A percentile compares a stretch with the other conserved stretches of the same genome.
phyloP scores from a whole-genome alignment of 371 early-diverging fungal genomes.

The Encephalitozoon cuniculi region DNA sequence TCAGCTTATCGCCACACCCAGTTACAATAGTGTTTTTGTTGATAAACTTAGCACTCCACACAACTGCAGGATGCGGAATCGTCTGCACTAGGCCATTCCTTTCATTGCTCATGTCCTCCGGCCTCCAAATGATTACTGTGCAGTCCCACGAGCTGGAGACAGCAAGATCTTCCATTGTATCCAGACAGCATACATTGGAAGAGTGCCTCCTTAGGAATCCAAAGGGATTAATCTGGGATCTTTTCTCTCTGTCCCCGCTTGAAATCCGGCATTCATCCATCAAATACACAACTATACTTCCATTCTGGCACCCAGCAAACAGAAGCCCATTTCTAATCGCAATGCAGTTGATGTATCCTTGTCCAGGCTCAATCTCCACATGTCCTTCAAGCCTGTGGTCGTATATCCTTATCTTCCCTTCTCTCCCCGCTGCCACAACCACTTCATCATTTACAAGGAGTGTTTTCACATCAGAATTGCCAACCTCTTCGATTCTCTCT shows the following conservation, averaged over 20 bases:
- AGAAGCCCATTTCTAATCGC: not conserved
- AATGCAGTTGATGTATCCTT: slow-evolving; percentile 44
- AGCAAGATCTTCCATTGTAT: slow-evolving; percentile 16
- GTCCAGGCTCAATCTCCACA: not conserved
- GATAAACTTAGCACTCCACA: slow-evolving; percentile 50
- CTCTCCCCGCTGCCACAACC: not conserved
- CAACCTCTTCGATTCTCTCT: not conserved
- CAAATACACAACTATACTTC: slow-evolving; percentile 17
- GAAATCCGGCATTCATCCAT: not conserved
- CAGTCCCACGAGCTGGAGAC: slow-evolving; percentile 58
- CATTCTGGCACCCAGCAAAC: slow-evolving; percentile 46
- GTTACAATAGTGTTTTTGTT: slow-evolving; percentile 44
- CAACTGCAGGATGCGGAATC: slow-evolving; percentile 43
- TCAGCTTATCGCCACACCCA: slow-evolving; percentile 52
- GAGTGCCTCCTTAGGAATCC: slow-evolving; percentile 30
- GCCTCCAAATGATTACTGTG: slow-evolving; percentile 21
- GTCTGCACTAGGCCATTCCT: not conserved
- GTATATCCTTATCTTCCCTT: not conserved
- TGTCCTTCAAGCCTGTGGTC: not conserved
- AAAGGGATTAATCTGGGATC: not conserved
- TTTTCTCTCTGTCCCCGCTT: not conserved
- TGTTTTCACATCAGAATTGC: not conserved
- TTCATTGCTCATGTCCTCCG: not conserved
- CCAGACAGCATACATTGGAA: slow-evolving; percentile 55
- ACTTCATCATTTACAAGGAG: not conserved